Evolutionary conservation across 2,329 filamentous ascomycete species (phyloP), one percentile per base, ranked within the genome.

Genomic region (Juglanconis juglandina): DNA sequence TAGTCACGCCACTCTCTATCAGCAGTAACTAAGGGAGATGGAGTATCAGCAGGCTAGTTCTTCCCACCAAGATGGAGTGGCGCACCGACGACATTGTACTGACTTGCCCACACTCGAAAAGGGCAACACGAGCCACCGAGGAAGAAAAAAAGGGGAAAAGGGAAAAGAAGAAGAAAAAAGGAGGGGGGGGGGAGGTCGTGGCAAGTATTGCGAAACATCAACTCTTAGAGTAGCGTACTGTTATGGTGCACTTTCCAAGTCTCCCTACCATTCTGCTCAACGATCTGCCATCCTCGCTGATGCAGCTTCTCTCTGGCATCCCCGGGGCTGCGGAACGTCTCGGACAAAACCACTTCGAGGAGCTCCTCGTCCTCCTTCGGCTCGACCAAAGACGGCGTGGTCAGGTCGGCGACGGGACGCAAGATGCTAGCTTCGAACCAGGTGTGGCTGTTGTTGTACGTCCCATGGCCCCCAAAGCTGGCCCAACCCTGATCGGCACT

Each of bases 371-470:
- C 3, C 8, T 17, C 7, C 13, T 24, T 5, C 7, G 3, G 4
- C 33, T 32, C 14, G 41, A 13, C 11, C 42, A 0, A 24, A 24
- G 24, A 24, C 24, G 24, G 24, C 24, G 24, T 24, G 24, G 24
- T 7, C 5, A 3, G 24, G 48, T 33, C 13, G 30, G 1, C 10
- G 5, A 58, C 30, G 9, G 61, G 66, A 13, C 61, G 61, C 13
- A 66, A 56, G 46, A 68, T 66, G 47, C 64, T 65, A n/a, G 50
- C 63, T 10, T 66, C 66, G 53, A 60, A 66, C 63, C 64, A 66
- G 3, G 66, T 65, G 41, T 67, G 63, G 24, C 66, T 66, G 48
- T 66, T 66, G 2, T 59, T 1, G 42, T 65, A 67, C 17, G 62
- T 65, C 14, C 62, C 64, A 0, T 66, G 1, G 37, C 66, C 64